Percentiles rank a stretch among this genome's conserved stretches.
Conservation (phyloP, 2,329 filamentous ascomycete genomes). For the Amesomyces nigricolor region DNA sequence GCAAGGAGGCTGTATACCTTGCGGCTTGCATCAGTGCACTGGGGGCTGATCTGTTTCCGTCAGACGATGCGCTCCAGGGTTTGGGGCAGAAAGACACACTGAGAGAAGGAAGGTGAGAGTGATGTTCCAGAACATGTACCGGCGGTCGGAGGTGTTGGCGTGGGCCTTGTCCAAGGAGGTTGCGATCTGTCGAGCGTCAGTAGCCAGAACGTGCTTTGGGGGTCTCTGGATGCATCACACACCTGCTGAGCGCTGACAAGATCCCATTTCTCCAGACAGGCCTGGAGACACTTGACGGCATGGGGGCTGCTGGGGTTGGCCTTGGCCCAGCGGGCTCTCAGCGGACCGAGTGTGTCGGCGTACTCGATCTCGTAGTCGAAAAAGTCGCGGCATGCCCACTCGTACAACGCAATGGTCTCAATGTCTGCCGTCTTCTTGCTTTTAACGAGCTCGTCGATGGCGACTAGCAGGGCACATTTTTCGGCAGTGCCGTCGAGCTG, state of each 20-base stretch:
- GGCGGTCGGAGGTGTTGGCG: slow-evolving; percentile 41
- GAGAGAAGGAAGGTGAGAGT: slow-evolving; percentile 48
- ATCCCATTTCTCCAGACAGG: slow-evolving; percentile 51
- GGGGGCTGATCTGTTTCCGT: slow-evolving; percentile 39
- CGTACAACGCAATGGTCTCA: slow-evolving; percentile 49
- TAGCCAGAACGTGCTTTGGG: neutral
- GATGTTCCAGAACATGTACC: slow-evolving; percentile 52
- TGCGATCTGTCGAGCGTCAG: slow-evolving; percentile 40
- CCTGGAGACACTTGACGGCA: slow-evolving; percentile 43
- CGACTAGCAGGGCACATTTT: slow-evolving; percentile 40
- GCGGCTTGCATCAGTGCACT: slow-evolving; percentile 44
- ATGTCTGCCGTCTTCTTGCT: slow-evolving; percentile 43
- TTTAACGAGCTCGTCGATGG: slow-evolving; percentile 44
- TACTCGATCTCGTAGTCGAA: slow-evolving; percentile 38
- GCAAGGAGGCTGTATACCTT: slow-evolving; percentile 48
- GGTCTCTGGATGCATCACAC: slow-evolving; percentile 3
- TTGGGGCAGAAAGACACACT: slow-evolving; percentile 33
- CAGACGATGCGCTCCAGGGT: slow-evolving; percentile 5
- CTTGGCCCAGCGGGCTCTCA: slow-evolving; percentile 49
- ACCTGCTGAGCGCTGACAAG: slow-evolving; percentile 53
- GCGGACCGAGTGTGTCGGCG: slow-evolving; percentile 42
- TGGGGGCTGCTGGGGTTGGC: slow-evolving; percentile 42
- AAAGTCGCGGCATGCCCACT: slow-evolving; percentile 44
- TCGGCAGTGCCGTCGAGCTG: slow-evolving; percentile 46
- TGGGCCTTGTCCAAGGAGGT: slow-evolving; percentile 48